Base-by-base conservation (phyloP, 768 basidiomycete genomes). In the Panaeolus cyanescens region DNA sequence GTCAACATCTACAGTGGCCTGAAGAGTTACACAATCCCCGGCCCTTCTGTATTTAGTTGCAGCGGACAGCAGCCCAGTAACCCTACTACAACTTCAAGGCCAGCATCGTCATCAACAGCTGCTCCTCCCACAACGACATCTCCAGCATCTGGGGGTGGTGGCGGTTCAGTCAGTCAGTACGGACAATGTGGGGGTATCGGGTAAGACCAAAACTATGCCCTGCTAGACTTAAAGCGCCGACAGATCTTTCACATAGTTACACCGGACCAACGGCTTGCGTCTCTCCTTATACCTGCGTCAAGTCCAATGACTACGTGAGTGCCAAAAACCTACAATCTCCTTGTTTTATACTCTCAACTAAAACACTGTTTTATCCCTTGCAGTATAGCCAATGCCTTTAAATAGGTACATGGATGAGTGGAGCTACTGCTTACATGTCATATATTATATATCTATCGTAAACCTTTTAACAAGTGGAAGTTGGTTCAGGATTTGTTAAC, bases 141-240 rank as follows among this genome's bases (percentile, higher is more conserved):
- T 20, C 59, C 65, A 2, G 58, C 62, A 13, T 32, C 65, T 30
- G 68, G 65, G 12, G 45, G 45, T 10, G 45, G 45, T 50, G 37
- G 37, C 3, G 25, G 45, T 50, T 60, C 68, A 30, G 61, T 61
- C 22, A 64, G 64, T 39, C 68, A 68, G 37, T 68, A 64, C 60
- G 68, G 65, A 57, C 68, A 68, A 37, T 68, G 68, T 28, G 68
- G 62, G 50, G 68, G 68, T 9, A 65, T 25, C 17, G 62, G 64
- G 40, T 68, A 59, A 40, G 64, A 56, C 62, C 60, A 45, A 57
- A 60, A 6, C 10, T 13, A 13, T 25, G 4, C 30, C 13, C 55
- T 20, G 25, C 22, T 30, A 3, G 34, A 33, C 6, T 6, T 20
- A 13, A 30, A 9, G 4, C 15, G 19, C 33, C 3, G 8, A 50